A percentile compares a stretch with the other conserved stretches of the same genome.
Conservation (phyloP, 345 rosid species). For the Camelina sativa region DNA sequence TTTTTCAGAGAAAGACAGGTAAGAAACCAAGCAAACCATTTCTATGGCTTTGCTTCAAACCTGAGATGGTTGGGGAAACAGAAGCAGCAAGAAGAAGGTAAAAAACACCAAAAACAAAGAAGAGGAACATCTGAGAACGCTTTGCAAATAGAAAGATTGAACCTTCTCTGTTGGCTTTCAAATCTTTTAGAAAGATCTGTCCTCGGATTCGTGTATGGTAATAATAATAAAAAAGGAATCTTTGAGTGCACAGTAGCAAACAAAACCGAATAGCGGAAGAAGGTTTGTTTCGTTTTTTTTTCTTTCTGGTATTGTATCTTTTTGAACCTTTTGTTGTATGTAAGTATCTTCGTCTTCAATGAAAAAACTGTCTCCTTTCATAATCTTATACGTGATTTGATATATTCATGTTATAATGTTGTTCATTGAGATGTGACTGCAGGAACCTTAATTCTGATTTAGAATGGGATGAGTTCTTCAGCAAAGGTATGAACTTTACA, state of each 20-base stretch:
- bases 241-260: conserved; percentile 41
- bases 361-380: not conserved
- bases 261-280: not conserved
- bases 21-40: conserved; percentile 25
- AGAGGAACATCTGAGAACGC: conserved; percentile 9
- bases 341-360: conserved; percentile 32
- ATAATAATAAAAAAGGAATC: conserved; percentile 21
- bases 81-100: conserved; percentile 5
- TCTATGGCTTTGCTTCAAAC: conserved; percentile 38
- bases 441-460: conserved; percentile 16
- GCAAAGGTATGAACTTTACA: conserved; percentile 8
- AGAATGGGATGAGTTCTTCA: conserved; percentile 8
- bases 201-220: conserved; percentile 30
- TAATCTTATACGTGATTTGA: not conserved
- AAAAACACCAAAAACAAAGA: conserved; percentile 19
- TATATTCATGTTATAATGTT: not conserved
- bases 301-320: conserved; percentile 13
- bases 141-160: conserved; percentile 11
- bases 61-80: conserved; percentile 25
- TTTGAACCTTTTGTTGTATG: conserved; percentile 31
- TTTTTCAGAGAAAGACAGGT: conserved; percentile 24
- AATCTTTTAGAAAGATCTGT: conserved; percentile 35
- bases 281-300: not conserved
- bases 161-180: conserved; percentile 31
- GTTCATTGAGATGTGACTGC: conserved; percentile 15